Percentiles rank a stretch among this genome's conserved stretches.
These are phyloP conservation scores for Aphanomyces stellatus DNA, from an alignment of 352 stramenopile genomes.

Conservation along the genomic window DNA sequence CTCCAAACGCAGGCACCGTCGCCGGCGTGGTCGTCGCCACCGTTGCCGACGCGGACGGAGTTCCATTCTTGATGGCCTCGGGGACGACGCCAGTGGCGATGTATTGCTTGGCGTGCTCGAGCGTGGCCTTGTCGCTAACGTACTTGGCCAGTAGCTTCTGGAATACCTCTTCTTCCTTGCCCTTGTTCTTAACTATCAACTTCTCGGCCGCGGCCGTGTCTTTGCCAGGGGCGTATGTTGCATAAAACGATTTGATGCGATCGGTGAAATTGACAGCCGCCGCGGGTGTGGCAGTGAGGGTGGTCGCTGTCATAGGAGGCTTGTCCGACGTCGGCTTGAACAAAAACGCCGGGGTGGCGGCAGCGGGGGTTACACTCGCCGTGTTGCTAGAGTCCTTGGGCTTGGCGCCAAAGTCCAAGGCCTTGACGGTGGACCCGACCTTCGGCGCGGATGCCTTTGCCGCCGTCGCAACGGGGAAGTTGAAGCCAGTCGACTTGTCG, in stretches of 20 bases:
- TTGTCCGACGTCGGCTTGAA: not conserved
- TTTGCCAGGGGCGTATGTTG: not conserved
- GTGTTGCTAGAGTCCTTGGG: too few relatives aligned
- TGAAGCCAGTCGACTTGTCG: not conserved
- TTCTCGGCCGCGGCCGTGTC: not conserved
- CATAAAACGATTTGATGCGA: conserved; percentile 5
- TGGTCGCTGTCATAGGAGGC: not conserved
- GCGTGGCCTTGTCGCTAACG: not conserved
- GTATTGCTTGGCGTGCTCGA: not conserved
- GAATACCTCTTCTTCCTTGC: conserved; percentile 4
- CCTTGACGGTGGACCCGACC: not conserved
- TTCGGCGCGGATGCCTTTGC: not conserved
- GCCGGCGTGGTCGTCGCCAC: not conserved
- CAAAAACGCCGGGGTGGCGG: not conserved
- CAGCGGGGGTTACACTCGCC: too few relatives aligned
- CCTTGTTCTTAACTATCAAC: not conserved
- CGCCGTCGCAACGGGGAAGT: too few relatives aligned
- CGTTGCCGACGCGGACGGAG: not conserved
- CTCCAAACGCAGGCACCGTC: not conserved
- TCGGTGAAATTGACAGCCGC: not conserved
- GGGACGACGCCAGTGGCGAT: not conserved
- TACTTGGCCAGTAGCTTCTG: conserved; percentile 5
- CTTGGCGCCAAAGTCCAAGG: conserved; percentile 1
- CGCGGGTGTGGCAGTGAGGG: not conserved
- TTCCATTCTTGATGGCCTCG: not conserved